phyloP scores from a whole-genome alignment of 257 asterid genomes.

The Linderniella brevidens region DNA sequence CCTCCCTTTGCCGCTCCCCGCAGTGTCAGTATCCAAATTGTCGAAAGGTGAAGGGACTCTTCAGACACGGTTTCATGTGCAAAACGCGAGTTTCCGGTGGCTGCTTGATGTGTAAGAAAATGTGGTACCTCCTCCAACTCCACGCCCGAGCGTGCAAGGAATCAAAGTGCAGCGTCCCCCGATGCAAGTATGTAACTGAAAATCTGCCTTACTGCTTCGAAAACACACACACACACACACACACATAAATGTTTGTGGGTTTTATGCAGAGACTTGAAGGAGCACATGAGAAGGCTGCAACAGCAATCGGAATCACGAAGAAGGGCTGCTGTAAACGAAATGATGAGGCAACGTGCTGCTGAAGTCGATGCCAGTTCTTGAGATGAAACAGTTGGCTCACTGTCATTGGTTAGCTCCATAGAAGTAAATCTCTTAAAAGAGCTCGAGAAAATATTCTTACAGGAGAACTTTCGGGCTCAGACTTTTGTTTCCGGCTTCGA shows the following conservation, averaged over 20 bases:
- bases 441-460: too few species aligned
- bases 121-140: slow-evolving; percentile 95
- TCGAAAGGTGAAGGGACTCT: slow-evolving; percentile 92
- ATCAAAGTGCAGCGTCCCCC: slow-evolving; percentile 76
- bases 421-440: too few species aligned
- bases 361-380: slow-evolving; percentile 33
- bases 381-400: slow-evolving; percentile 10
- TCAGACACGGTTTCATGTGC: slow-evolving; percentile 86
- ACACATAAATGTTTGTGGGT: not conserved
- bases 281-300: slow-evolving; percentile 42
- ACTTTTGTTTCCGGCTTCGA: too few species aligned
- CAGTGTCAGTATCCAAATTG: slow-evolving; percentile 79
- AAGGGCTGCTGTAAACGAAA: slow-evolving; percentile 53
- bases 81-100: slow-evolving; percentile 86
- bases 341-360: slow-evolving; percentile 89
- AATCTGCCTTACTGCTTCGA: not conserved
- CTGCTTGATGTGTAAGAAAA: slow-evolving; percentile 73
- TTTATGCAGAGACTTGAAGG: slow-evolving; percentile 39
- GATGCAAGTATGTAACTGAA: slow-evolving; percentile 62
- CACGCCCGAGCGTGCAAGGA: slow-evolving; percentile 95
- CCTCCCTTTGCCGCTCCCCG: slow-evolving; percentile 74
- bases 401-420: not conserved
- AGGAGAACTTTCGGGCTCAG: too few species aligned
- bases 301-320: slow-evolving; percentile 55
- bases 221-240: slow-evolving; percentile 1